These are phyloP conservation scores for Malassezia cuniculi DNA, from an alignment of 1,284 basidiomycete genomes.

Conservation along the genomic window DNA sequence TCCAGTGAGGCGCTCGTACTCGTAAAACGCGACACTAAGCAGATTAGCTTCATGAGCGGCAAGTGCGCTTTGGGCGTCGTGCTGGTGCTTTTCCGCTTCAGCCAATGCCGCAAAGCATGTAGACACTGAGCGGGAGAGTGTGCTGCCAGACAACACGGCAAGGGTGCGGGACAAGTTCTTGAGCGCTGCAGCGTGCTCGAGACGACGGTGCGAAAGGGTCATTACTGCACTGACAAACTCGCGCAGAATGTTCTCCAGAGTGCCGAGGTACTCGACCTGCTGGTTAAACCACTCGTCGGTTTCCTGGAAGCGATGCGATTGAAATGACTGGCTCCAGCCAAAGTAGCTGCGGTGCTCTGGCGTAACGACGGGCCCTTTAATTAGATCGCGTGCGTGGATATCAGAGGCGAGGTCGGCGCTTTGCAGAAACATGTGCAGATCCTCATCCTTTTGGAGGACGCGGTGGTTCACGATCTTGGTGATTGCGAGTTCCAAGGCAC, in stretches of 20 bases:
- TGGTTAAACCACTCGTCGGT: constrained; percentile 95
- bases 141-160: constrained; percentile 40
- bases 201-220: constrained; percentile 62
- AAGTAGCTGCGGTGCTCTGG: constrained; percentile 42
- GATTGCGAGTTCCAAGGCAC: constrained; percentile 45
- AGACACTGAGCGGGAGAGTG: constrained; percentile 42
- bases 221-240: constrained; percentile 75
- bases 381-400: constrained; percentile 55
- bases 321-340: constrained; percentile 20
- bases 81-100: constrained; percentile 31
- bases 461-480: constrained; percentile 47
- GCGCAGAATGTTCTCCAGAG: constrained; percentile 74
- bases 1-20: constrained; percentile 79
- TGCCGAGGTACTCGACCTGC: constrained; percentile 72
- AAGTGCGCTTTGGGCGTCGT: constrained; percentile 30
- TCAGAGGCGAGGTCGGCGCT: constrained; percentile 46
- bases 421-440: constrained; percentile 47
- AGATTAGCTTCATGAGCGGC: constrained; percentile 36
- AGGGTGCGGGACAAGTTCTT: constrained; percentile 39
- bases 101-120: constrained; percentile 44
- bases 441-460: constrained; percentile 46
- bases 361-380: constrained; percentile 34
- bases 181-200: constrained; percentile 46
- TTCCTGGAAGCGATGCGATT: constrained; percentile 73
- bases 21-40: constrained; percentile 62